Evolutionary conservation across 108 stramenopile genomes (phyloP).

Genomic region (Stephanodiscus triporus): DNA sequence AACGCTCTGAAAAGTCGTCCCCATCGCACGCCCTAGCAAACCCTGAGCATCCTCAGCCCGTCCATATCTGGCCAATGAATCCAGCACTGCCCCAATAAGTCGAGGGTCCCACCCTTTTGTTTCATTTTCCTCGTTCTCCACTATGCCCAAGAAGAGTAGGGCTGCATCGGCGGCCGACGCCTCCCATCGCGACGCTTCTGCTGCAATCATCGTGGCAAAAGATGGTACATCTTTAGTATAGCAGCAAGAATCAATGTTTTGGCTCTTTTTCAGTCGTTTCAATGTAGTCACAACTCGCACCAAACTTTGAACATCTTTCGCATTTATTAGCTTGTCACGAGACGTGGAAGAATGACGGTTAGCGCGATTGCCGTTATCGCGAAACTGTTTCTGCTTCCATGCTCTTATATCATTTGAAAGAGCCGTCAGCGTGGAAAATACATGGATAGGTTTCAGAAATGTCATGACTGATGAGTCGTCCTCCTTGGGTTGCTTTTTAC

Average conservation of each 20-base stretch:
- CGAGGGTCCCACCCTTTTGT: conserved; percentile 31
- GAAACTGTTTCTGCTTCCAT: conserved; percentile 10
- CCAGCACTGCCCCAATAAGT: conserved; percentile 41
- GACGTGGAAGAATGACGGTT: neutral
- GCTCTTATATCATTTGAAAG: conserved; percentile 23
- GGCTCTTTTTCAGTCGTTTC: neutral
- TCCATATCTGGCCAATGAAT: conserved; percentile 24
- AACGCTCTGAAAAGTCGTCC: conserved; percentile 2
- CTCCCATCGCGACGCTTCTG: conserved; percentile 20
- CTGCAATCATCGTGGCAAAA: conserved; percentile 46
- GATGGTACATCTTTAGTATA: conserved; percentile 44
- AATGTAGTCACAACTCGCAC: conserved; percentile 8
- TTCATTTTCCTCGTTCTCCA: conserved; percentile 24
- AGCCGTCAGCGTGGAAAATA: conserved; percentile 30
- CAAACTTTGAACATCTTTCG: conserved; percentile 8
- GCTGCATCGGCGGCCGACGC: conserved; percentile 27
- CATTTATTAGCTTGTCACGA: neutral
- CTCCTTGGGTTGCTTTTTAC: neutral
- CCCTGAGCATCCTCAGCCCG: conserved; percentile 37
- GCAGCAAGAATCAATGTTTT: conserved; percentile 12
- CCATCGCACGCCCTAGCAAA: conserved; percentile 33
- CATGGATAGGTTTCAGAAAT: conserved; percentile 30
- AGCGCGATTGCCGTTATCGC: neutral
- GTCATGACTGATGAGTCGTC: neutral
- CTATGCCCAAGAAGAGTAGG: conserved; percentile 22